Evolutionary conservation across 2,329 filamentous ascomycete genomes (phyloP).

Genomic region (Raffaelea albimanens): DNA sequence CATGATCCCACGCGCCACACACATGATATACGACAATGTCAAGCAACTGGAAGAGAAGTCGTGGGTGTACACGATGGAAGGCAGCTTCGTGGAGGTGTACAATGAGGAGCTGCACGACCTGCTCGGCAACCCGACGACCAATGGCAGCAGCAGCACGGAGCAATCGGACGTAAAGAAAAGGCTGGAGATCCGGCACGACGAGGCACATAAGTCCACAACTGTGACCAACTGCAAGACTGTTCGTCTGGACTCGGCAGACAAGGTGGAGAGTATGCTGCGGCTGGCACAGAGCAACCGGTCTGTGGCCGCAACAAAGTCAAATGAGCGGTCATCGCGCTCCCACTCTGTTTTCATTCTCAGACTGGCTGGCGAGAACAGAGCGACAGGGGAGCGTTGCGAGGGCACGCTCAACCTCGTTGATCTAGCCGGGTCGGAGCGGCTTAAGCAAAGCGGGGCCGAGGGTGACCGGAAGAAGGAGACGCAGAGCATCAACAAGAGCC

Average conservation of each 20-base stretch:
- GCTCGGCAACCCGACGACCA: constrained; percentile 38
- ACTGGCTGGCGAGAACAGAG: constrained; percentile 55
- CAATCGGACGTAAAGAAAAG: constrained; percentile 70
- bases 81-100: constrained; percentile 94
- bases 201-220: constrained; percentile 68
- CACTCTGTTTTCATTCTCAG: constrained; percentile 97
- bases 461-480: constrained; percentile 88
- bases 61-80: constrained; percentile 91
- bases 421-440: constrained; percentile 81
- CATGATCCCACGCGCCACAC: constrained; percentile 89
- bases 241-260: constrained; percentile 65
- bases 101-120: constrained; percentile 95
- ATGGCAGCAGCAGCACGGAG: constrained; percentile 22
- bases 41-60: constrained; percentile 78
- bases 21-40: constrained; percentile 88
- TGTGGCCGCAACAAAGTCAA: constrained; percentile 94
- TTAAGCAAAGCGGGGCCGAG: constrained; percentile 78
- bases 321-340: constrained; percentile 86
- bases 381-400: constrained; percentile 77
- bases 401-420: constrained; percentile 94
- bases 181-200: constrained; percentile 83
- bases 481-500: constrained; percentile 92
- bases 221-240: constrained; percentile 75
- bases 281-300: constrained; percentile 79
- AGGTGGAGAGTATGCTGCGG: constrained; percentile 70